phyloP scores from a whole-genome alignment of 768 basidiomycete species.

The Suillus discolor region DNA sequence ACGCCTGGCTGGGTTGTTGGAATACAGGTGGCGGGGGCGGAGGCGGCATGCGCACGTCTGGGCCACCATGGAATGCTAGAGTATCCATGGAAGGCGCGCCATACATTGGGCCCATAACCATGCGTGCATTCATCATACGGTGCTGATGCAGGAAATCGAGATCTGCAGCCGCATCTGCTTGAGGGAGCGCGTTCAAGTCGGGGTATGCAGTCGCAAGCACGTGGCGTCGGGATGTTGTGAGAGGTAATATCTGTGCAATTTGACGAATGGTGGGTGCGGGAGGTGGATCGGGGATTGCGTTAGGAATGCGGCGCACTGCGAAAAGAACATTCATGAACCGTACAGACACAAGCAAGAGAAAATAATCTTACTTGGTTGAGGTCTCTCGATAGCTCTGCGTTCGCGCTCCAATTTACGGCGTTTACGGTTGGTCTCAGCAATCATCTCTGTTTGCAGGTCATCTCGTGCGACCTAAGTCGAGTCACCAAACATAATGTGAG shows the following conservation, averaged over 20 bases:
- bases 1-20: constrained; percentile 6
- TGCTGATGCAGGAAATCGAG: constrained; percentile 57
- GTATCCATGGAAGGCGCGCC: constrained; percentile 4
- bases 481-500: neutral
- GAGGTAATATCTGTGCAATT: constrained; percentile 62
- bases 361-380: constrained; percentile 61
- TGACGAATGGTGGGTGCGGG: constrained; percentile 67
- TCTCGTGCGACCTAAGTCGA: constrained; percentile 66
- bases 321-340: constrained; percentile 1
- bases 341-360: constrained; percentile 3
- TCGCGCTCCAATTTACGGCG: constrained; percentile 84
- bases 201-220: constrained; percentile 33
- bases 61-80: constrained; percentile 26
- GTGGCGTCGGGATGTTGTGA: constrained; percentile 26
- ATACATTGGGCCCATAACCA: constrained; percentile 8
- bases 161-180: constrained; percentile 52
- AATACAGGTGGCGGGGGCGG: constrained; percentile 8
- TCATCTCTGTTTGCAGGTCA: constrained; percentile 83
- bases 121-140: constrained; percentile 16
- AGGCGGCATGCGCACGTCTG: constrained; percentile 9
- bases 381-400: constrained; percentile 75
- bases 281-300: constrained; percentile 50
- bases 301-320: constrained; percentile 64
- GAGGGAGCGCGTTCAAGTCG: constrained; percentile 42
- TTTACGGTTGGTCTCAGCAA: constrained; percentile 88